Base-by-base conservation (phyloP, 129 eudicot genomes). In the Helianthus tuberosus region DNA sequence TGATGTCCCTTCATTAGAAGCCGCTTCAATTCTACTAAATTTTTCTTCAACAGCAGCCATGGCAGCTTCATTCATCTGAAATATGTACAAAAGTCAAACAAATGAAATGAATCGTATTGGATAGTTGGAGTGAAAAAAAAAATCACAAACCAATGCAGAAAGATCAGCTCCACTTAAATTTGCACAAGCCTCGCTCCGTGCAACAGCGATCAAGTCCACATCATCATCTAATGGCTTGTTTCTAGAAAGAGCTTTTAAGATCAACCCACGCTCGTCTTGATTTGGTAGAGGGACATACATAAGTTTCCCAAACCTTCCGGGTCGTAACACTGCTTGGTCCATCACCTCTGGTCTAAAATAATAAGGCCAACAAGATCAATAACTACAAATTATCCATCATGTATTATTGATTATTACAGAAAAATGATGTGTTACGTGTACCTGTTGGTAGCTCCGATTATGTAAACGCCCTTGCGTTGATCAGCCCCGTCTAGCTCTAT, bases 401-500 rank as follows among this genome's bases (percentile, higher is more conserved):
- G 67, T 8, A 48, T 20, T 57, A 68, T 16, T 54, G 50, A 38
- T 46, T 14, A 52, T 3, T 73, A 36, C 10, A 52, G 12, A 52
- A 62, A 10, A 17, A 69, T 70, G 54, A 72, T 39, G 58, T 67
- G 35, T 41, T 50, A 25, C 76, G 36, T 61, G 66, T 1, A 94
- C 99, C 99, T 87, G 79, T 95, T 95, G 46, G 99, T 95, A 55
- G 99, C 99, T 74, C 96, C 96, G 76, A 92, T 92, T 14, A 92
- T 77, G 78, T 84, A 95, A 79, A 95, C 99, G 11, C 99, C 99
- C 49, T 79, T 73, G 38, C 99, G 82, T 60, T 89, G 80, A 41
- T 91, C 99, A 20, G 91, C 90, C 38, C 97, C 97, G 73, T 88
- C 97, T 70, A 95, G 85, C 79, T 95, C 99, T 61, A 88, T 81